Conservation (phyloP, 805 yeast genomes). For the Starmera quercuum region DNA sequence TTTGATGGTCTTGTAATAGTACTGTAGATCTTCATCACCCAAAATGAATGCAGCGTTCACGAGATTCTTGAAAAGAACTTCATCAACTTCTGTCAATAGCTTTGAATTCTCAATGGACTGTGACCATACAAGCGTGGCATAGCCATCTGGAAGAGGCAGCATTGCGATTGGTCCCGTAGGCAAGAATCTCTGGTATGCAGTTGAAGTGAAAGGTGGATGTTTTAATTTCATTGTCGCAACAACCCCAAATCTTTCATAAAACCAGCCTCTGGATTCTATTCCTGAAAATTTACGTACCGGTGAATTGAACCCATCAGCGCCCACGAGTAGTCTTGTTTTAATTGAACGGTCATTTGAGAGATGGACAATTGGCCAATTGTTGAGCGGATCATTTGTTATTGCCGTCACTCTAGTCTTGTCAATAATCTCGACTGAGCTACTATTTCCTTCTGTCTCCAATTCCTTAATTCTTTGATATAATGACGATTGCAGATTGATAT, state of each 20-base stretch:
- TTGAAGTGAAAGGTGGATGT: conserved; percentile 57
- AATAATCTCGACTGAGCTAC: conserved; percentile 30
- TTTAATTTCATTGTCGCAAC: conserved; percentile 81
- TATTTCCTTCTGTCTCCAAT: conserved; percentile 22
- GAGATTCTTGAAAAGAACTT: conserved; percentile 56
- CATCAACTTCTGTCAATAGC: conserved; percentile 49
- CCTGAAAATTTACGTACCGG: conserved; percentile 81
- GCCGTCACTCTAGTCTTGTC: conserved; percentile 63
- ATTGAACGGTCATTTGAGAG: conserved; percentile 57
- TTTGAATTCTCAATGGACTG: conserved; percentile 70
- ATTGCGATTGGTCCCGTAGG: conserved; percentile 91
- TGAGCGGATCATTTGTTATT: conserved; percentile 33
- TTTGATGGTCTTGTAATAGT: conserved; percentile 43
- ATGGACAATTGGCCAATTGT: conserved; percentile 72
- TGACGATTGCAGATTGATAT: conserved; percentile 73
- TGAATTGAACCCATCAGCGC: conserved; percentile 94
- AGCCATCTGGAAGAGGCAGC: conserved; percentile 77
- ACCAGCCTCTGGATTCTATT: conserved; percentile 89
- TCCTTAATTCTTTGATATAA: conserved; percentile 47
- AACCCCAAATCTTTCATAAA: conserved; percentile 80
- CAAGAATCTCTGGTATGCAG: conserved; percentile 93
- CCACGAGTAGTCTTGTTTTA: conserved; percentile 72
- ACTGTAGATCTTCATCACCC: conserved; percentile 67
- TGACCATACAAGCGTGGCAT: conserved; percentile 93
- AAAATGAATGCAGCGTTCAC: conserved; percentile 85